These are phyloP conservation scores for Alternaria longipes DNA, from an alignment of 2,329 filamentous ascomycete species.

Conservation along the genomic window DNA sequence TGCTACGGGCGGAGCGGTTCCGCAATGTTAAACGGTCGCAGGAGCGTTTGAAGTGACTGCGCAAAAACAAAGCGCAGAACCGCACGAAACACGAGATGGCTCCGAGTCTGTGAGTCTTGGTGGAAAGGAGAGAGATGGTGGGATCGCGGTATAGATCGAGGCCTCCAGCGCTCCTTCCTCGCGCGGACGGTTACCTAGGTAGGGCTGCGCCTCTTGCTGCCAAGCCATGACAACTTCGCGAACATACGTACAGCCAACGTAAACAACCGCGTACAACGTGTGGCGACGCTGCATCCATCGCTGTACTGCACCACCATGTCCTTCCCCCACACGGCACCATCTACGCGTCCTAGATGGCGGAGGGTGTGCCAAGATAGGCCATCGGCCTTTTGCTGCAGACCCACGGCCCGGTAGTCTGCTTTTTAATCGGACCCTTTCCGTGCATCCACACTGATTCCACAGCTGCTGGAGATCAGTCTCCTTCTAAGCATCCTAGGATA, in stretches of 20 bases:
- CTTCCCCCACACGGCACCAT: background rate
- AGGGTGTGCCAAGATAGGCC: slow-evolving; percentile 10
- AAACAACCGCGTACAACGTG: slow-evolving; percentile 35
- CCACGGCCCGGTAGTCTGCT: slow-evolving; percentile 6
- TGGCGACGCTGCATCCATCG: slow-evolving; percentile 1
- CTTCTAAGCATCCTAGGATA: background rate
- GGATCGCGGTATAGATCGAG: slow-evolving; percentile 6
- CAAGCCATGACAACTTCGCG: slow-evolving; percentile 25
- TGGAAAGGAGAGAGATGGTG: background rate
- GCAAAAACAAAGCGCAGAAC: background rate
- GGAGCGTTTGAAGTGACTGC: background rate
- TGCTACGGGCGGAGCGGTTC: slow-evolving; percentile 6
- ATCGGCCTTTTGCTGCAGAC: slow-evolving; percentile 3
- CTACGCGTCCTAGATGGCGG: slow-evolving; percentile 14
- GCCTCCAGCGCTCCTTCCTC: slow-evolving; percentile 9
- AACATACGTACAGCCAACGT: slow-evolving; percentile 25
- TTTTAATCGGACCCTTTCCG: slow-evolving; percentile 8
- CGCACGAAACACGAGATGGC: background rate
- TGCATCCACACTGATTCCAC: background rate
- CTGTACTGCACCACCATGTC: background rate
- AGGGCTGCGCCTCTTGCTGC: slow-evolving; percentile 32
- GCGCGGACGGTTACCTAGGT: slow-evolving; percentile 11
- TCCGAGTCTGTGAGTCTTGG: background rate
- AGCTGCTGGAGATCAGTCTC: background rate
- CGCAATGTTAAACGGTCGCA: slow-evolving; percentile 1